Base-by-base conservation (phyloP, 164 flowering plant genomes). In the Aristolochia californica region DNA sequence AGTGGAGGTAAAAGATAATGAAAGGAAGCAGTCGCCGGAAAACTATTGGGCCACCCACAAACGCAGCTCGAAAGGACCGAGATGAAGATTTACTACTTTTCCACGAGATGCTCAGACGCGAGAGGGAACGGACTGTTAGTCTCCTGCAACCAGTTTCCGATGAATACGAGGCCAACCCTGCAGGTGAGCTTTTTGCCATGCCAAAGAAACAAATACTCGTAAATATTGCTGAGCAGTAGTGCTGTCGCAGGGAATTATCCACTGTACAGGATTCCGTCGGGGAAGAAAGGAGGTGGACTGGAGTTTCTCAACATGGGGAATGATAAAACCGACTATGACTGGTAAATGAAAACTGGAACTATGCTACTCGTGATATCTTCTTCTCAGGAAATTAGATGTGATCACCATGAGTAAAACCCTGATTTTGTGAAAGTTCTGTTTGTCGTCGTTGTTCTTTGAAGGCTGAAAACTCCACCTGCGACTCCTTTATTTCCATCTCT, bases 391-490 rank as follows among this genome's bases (percentile, higher is more conserved):
- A n/a, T n/a, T n/a, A n/a, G n/a, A n/a, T n/a, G n/a, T 21, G 45
- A 43, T 43, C 12, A 11, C 12, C 16, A 43, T 16, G 45, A 43
- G 45, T 43, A 43, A 43, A 43, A 13, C 14, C 16, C 16, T 43
- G 12, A 16, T 43, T 43, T 43, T 0, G 45, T 13, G 45, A 16
- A 3, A 53, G 1, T 12, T 54, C 16, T 54, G 20, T 23, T 27
- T 22, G 13, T 14, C 12, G 13, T 22, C 26, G 54, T 9, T 24
- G 26, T 13, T 25, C 5, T 47, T 18, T 53, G 45, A 49, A 82
- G 85, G 90, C 61, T 84, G 25, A 84, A 84, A 58, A 84, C 90
- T 20, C 87, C 90, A 40, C 87, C 90, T n/a, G 84, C 83, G 13
- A 82, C 90, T 64, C 90, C 90, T 60, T 70, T 82, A 3, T 81